Conservation (phyloP, 305 asterid genomes). For the Fraxinus velutina region DNA sequence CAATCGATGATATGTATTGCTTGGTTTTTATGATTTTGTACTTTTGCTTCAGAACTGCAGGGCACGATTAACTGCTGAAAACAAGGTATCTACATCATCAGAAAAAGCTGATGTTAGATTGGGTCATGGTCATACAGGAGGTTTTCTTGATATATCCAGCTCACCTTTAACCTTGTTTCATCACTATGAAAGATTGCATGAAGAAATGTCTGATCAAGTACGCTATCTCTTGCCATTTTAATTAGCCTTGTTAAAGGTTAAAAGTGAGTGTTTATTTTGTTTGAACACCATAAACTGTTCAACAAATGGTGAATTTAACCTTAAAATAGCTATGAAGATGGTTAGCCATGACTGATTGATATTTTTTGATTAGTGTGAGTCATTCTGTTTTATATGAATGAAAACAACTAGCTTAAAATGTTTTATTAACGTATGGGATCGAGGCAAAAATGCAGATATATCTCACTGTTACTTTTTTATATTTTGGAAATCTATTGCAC, state of each 20-base stretch:
- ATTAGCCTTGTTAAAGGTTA: conserved; percentile 10
- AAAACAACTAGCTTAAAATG: neutral
- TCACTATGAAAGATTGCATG: conserved; percentile 63
- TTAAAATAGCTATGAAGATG: neutral
- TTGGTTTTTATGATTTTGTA: conserved; percentile 23
- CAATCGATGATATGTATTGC: conserved; percentile 18
- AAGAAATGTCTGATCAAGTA: conserved; percentile 65
- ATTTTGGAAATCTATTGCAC: neutral
- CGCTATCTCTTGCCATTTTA: conserved; percentile 23
- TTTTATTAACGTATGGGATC: neutral
- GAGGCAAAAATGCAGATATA: neutral
- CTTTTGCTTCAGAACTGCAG: conserved; percentile 57
- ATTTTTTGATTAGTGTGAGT: neutral
- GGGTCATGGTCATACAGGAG: conserved; percentile 37
- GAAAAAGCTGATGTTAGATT: conserved; percentile 54
- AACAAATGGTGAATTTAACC: neutral
- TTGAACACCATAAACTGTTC: neutral
- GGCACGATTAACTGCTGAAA: conserved; percentile 41
- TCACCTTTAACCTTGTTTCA: conserved; percentile 70
- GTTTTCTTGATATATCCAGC: conserved; percentile 48
- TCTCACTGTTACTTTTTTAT: neutral
- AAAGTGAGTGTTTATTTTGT: neutral
- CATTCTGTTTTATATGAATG: neutral
- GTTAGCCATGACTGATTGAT: neutral
- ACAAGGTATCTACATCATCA: conserved; percentile 26